A percentile compares a stretch with the other conserved stretches of the same genome.
Conservation (phyloP, 2,329 filamentous ascomycete species). For the Aureobasidium sp. region DNA sequence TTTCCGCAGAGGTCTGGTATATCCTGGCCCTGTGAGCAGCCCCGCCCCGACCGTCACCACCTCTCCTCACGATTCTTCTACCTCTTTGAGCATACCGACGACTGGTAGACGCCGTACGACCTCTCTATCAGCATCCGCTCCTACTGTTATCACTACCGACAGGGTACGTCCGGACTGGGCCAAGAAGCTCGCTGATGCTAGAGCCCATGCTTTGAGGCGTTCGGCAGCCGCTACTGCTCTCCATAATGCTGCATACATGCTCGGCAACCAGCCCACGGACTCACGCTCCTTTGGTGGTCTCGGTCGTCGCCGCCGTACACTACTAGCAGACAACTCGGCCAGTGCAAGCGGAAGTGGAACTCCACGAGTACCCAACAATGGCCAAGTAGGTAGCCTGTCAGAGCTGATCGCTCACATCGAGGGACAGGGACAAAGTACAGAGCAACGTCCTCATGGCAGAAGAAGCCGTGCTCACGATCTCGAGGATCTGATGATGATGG, state of each 20-base stretch:
- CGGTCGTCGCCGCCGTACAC: conserved; percentile 42
- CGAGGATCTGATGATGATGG: conserved; percentile 98
- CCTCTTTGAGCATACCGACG: conserved; percentile 56
- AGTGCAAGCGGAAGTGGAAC: conserved; percentile 40
- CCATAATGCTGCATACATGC: conserved; percentile 89
- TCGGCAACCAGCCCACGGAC: conserved; percentile 49
- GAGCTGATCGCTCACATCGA: conserved; percentile 28
- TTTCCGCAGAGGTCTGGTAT: conserved; percentile 76
- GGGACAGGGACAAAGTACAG: conserved; percentile 16
- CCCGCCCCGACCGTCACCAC: conserved; percentile 47
- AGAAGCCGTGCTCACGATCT: conserved; percentile 72
- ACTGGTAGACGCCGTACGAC: conserved; percentile 52
- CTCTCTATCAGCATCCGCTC: conserved; percentile 73
- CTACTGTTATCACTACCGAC: conserved; percentile 86
- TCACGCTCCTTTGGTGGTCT: conserved; percentile 45
- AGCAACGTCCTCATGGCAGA: conserved; percentile 45
- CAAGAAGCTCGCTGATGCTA: conserved; percentile 76
- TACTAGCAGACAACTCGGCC: conserved; percentile 43
- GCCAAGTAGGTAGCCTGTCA: conserved; percentile 27
- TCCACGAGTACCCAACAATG: conserved; percentile 31
- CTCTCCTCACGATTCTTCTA: conserved; percentile 80
- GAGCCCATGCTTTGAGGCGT: conserved; percentile 75
- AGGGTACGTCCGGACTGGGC: conserved; percentile 91
- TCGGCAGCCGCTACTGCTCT: conserved; percentile 89
- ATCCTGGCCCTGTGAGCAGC: conserved; percentile 37